Conservation (phyloP, 768 basidiomycete genomes). For the Macrolepiota fuliginosa region DNA sequence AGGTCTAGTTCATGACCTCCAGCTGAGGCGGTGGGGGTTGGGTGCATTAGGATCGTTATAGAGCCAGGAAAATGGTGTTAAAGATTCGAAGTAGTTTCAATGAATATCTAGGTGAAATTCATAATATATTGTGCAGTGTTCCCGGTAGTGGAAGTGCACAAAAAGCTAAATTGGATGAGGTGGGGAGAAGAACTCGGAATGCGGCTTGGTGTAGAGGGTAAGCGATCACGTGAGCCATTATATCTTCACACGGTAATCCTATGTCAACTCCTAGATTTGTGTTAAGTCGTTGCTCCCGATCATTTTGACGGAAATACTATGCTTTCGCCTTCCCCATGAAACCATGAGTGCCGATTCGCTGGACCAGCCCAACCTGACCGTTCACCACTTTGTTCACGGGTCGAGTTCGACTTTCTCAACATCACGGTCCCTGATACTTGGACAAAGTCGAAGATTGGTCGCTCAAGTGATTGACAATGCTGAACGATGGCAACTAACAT, state of each 20-base stretch:
- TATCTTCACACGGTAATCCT: not conserved
- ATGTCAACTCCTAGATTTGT: not conserved
- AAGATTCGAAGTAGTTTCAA: not conserved
- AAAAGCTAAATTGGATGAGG: not conserved
- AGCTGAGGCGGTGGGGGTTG: not conserved
- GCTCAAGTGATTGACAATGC: not conserved
- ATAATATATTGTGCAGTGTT: not conserved
- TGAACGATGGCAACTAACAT: not conserved
- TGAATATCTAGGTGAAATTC: not conserved
- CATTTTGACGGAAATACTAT: too few species aligned
- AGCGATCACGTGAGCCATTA: not conserved
- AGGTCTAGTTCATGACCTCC: constrained; percentile 3
- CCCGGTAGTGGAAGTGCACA: not conserved
- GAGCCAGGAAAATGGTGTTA: not conserved
- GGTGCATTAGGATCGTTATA: not conserved
- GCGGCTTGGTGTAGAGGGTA: not conserved
- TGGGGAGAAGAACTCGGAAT: not conserved
- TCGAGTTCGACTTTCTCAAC: not conserved
- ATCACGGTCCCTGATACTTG: not conserved
- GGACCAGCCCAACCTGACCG: not conserved
- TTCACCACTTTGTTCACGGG: not conserved
- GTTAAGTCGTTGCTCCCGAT: not conserved
- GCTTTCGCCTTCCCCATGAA: not conserved
- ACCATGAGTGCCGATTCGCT: not conserved
- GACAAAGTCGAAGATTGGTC: not conserved